These are phyloP conservation scores for Cantharellus cinnabarinus DNA, from an alignment of 768 basidiomycete species.

Conservation along the genomic window DNA sequence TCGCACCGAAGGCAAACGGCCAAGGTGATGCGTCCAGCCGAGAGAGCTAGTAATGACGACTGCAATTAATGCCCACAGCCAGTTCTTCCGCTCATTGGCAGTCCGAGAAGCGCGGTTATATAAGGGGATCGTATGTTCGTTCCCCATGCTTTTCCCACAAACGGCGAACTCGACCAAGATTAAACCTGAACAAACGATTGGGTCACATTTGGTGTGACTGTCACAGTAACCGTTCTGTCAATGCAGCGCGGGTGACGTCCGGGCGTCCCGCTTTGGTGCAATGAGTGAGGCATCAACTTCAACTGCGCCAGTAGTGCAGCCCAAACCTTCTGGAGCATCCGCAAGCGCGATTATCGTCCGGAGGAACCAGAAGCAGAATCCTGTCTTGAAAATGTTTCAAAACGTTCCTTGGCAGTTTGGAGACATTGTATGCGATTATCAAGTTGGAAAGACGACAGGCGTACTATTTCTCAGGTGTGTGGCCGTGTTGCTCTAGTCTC, in stretches of 20 bases:
- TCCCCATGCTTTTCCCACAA: too few species aligned
- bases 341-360: not conserved
- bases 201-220: too few species aligned
- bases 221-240: too few species aligned
- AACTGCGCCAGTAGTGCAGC: not conserved
- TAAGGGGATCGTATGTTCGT: too few species aligned
- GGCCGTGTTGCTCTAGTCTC: not conserved
- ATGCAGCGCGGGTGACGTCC: too few species aligned
- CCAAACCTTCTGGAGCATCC: not conserved
- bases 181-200: too few species aligned
- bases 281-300: not conserved
- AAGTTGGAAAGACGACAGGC: constrained; percentile 85
- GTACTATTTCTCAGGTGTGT: constrained; percentile 74
- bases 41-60: not conserved
- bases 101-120: too few species aligned
- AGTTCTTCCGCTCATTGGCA: too few species aligned
- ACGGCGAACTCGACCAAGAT: too few species aligned
- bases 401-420: constrained; percentile 89
- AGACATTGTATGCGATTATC: constrained; percentile 84
- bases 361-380: constrained; percentile 52
- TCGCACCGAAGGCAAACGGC: not conserved
- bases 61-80: not conserved
- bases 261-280: too few species aligned
- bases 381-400: constrained; percentile 65
- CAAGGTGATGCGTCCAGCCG: not conserved